These are phyloP conservation scores for Ophiocordyceps robertsii DNA, from an alignment of 2,329 filamentous ascomycete species.

Conservation along the genomic window DNA sequence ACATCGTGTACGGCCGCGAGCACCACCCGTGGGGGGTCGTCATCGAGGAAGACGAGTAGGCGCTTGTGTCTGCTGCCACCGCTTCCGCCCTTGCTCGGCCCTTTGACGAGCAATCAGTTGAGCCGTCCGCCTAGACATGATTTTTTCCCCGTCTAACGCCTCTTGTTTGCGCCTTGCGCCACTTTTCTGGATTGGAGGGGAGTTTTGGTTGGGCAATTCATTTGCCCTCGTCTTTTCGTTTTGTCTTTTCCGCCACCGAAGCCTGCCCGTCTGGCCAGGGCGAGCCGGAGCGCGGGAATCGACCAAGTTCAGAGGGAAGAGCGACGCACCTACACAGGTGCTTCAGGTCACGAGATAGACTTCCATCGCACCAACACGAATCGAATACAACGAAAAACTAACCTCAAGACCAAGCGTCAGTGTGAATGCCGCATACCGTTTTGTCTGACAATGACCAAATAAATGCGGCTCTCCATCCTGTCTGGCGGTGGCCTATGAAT, in stretches of 20 bases:
- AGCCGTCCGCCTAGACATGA: too few species aligned
- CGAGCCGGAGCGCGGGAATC: not conserved
- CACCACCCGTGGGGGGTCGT: constrained; percentile 58
- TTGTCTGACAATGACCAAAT: not conserved
- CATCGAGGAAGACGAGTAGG: constrained; percentile 44
- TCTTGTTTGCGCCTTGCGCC: too few species aligned
- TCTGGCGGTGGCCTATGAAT: not conserved
- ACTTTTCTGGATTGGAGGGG: too few species aligned
- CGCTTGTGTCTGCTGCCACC: too few species aligned
- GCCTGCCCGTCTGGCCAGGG: not conserved
- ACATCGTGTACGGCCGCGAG: constrained; percentile 63
- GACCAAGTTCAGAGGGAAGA: not conserved
- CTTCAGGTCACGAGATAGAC: not conserved
- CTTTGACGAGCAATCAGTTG: too few species aligned
- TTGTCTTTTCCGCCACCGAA: too few species aligned
- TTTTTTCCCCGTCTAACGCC: too few species aligned
- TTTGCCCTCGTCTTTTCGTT: too few species aligned
- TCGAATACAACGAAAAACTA: not conserved
- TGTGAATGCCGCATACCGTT: not conserved
- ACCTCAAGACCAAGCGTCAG: not conserved
- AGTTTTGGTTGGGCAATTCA: too few species aligned
- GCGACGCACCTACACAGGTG: not conserved
- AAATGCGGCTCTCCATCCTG: not conserved
- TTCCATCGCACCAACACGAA: not conserved
- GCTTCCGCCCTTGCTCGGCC: too few species aligned